These are phyloP conservation scores for Umbelopsis sp. DNA, from an alignment of 371 early-diverging fungal species.

Conservation along the genomic window DNA sequence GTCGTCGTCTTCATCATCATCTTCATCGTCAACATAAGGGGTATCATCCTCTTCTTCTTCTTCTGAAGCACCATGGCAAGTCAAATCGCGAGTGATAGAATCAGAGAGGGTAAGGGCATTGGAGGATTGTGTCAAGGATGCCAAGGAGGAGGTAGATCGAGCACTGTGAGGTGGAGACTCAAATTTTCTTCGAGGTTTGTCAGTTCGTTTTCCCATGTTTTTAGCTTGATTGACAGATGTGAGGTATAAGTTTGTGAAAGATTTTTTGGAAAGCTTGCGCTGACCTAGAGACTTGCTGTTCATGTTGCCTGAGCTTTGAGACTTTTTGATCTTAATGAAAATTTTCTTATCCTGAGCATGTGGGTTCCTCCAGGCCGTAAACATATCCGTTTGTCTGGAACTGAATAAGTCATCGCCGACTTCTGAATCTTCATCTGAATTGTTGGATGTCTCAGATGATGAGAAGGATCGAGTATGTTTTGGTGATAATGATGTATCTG, in stretches of 20 bases:
- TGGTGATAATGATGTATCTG: background rate
- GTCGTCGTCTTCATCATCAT: constrained; percentile 29
- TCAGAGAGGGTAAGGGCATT: constrained; percentile 30
- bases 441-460: constrained; percentile 5
- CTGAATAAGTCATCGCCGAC: background rate
- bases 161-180: constrained; percentile 17
- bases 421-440: constrained; percentile 9
- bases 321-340: constrained; percentile 34
- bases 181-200: constrained; percentile 5
- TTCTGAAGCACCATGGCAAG: constrained; percentile 22
- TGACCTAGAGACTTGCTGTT: constrained; percentile 12
- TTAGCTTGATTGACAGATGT: constrained; percentile 13
- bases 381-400: constrained; percentile 1
- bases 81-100: constrained; percentile 18
- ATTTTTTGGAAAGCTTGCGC: constrained; percentile 8
- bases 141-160: constrained; percentile 28
- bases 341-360: constrained; percentile 10
- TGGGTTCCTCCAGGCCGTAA: constrained; percentile 9
- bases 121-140: constrained; percentile 26
- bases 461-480: background rate
- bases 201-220: constrained; percentile 7
- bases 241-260: constrained; percentile 9
- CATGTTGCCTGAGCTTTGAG: constrained; percentile 21
- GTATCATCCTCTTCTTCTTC: constrained; percentile 22
- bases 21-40: constrained; percentile 17